Base-by-base conservation (phyloP, 1,284 basidiomycete species). In the Mycena sp. region DNA sequence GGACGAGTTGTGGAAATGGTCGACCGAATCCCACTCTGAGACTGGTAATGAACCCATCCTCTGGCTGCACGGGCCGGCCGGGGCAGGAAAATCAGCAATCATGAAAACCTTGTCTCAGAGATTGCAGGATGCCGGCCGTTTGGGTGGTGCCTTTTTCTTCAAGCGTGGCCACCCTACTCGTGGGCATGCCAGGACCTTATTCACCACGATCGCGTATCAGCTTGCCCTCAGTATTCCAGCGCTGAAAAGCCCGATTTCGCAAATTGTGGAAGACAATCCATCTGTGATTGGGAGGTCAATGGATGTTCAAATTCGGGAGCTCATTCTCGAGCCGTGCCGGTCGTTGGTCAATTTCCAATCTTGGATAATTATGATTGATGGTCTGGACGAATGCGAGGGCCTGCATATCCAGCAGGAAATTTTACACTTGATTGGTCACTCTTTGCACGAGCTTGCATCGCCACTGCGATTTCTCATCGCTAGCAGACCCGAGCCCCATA, bases 161-260 rank as follows among this genome's bases (percentile, higher is more conserved):
- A 59, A 59, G 37, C 48, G 57, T 3, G 57, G 48, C 4, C 21
- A 59, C 48, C 16, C 49, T 0, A 50, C 57, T 4, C 49, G 57
- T 7, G 57, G n/a, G 28, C 12, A n/a, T 23, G 48, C 11, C 16
- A 45, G 10, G 0, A 52, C 17, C 16, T 4, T 52, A 1, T 59
- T 59, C 21, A 17, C 57, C 6, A 51, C 57, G 1, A 51, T 59
- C 5, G 57, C 49, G 3, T 59, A 59, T 23, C 57, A 52, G 40
- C 57, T 52, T 21, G 23, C 48, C 4, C 37, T n/a, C 2, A 6
- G 6, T n/a, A 23, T n/a, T n/a, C n/a, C n/a, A 14, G 2, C 32
- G 28, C 16, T 12, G 9, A 28, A 45, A 6, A 4, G 4, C 1
- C 6, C 4, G 0, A 45, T 59, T 7, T 37, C 30, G 0, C 21